These are phyloP conservation scores for Hypoxylon fragiforme DNA, from an alignment of 495 filamentous ascomycete genomes.

Conservation along the genomic window DNA sequence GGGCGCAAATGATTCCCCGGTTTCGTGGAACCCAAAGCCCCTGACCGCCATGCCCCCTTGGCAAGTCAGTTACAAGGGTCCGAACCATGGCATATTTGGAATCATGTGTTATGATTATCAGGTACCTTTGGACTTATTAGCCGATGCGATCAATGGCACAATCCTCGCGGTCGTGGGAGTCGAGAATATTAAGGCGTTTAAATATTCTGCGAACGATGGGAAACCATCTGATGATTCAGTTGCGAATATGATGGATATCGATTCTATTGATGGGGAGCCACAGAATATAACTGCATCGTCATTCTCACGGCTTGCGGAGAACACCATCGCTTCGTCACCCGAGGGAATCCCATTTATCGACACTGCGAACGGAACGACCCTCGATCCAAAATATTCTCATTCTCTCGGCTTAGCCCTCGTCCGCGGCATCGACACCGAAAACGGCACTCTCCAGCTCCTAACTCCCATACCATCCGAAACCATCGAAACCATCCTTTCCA, in stretches of 20 bases:
- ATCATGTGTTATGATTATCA: slow-evolving; percentile 54
- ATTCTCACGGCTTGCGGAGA: slow-evolving; percentile 9
- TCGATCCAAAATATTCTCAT: slow-evolving; percentile 50
- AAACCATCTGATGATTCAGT: slow-evolving; percentile 4
- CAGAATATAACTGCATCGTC: neutral
- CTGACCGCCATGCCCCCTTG: slow-evolving; percentile 45
- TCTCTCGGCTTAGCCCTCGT: slow-evolving; percentile 57
- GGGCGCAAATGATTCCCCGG: neutral
- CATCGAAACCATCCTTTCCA: slow-evolving; percentile 35
- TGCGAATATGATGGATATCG: slow-evolving; percentile 22
- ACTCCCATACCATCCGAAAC: slow-evolving; percentile 47
- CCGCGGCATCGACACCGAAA: slow-evolving; percentile 54
- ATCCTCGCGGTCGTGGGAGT: slow-evolving; percentile 47
- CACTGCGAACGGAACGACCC: slow-evolving; percentile 43
- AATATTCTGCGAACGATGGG: slow-evolving; percentile 21
- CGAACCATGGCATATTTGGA: slow-evolving; percentile 40
- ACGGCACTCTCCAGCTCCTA: slow-evolving; percentile 53
- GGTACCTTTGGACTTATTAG: slow-evolving; percentile 40
- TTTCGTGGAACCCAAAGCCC: slow-evolving; percentile 46
- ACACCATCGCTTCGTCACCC: slow-evolving; percentile 12
- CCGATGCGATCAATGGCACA: slow-evolving; percentile 51
- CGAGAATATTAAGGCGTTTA: slow-evolving; percentile 40
- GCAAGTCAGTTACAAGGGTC: slow-evolving; percentile 44
- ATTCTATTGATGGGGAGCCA: slow-evolving; percentile 3
- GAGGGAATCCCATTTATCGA: slow-evolving; percentile 48